Base-by-base conservation (phyloP, 495 filamentous ascomycete species). In the Xylaria castorea region DNA sequence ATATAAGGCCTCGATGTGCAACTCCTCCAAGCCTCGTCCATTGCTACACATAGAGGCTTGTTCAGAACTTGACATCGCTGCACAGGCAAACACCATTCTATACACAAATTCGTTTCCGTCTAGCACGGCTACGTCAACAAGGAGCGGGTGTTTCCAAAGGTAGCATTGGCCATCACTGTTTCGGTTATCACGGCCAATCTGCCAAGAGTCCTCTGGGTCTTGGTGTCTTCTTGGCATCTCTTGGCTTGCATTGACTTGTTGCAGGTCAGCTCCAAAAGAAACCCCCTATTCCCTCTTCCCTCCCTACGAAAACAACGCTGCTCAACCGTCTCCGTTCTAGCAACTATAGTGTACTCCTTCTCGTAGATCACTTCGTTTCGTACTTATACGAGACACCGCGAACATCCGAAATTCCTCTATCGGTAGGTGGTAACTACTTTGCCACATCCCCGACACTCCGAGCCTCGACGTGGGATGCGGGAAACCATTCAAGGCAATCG, bases 161-260 rank as follows among this genome's bases (percentile, higher is more conserved):
- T 50, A 66, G 18, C 62, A 48, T 14, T 27, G 20, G 14, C 22
- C 12, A 32, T 46, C 7, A 14, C 20, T 22, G 57, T 50, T 32
- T 46, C 68, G 68, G 68, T 64, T 71, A 64, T 71, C 58, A 44
- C 68, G 68, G 68, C 68, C 68, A 44, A 20, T 8, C 2, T 55
- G 68, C 68, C 68, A 71, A 71, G 68, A 27, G 14, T 16, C 22
- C 11, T 1, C 42, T 62, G 18, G n/a, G 5, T 16, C 4, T 64
- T 27, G 30, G 40, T 18, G 27, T 53, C 20, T 25, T 64, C 68
- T 71, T 71, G 68, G 68, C 68, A 71, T 48, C 12, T 55, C 66
- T 68, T 68, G 34, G 50, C 66, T 57, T 27, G n/a, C 48, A 67
- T 55, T 30, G 48, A 44, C 48, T 42, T 18, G 38, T 42, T 63